Conservation (phyloP, 768 basidiomycete species). For the Pleurotus eryngii region DNA sequence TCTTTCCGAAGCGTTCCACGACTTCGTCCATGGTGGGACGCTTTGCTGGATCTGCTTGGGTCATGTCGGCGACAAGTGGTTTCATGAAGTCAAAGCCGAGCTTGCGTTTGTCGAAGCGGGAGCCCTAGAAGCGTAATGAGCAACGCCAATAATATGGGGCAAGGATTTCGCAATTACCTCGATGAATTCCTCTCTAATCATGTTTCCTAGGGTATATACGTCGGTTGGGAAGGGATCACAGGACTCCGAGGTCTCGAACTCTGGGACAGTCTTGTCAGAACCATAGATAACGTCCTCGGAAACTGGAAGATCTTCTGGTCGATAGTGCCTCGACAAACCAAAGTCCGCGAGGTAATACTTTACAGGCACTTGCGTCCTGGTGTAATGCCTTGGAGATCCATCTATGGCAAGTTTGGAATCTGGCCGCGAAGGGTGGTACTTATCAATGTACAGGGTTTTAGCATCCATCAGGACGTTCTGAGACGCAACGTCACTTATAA, state of each 20-base stretch:
- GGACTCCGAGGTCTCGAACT: slow-evolving; percentile 22
- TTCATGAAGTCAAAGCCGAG: slow-evolving; percentile 6
- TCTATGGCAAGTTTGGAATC: too few species aligned
- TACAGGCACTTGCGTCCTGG: slow-evolving; percentile 18
- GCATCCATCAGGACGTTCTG: too few species aligned
- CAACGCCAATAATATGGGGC: too few species aligned
- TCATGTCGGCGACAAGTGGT: slow-evolving; percentile 6
- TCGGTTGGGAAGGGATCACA: slow-evolving; percentile 32
- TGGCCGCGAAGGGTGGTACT: too few species aligned
- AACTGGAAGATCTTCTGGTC: slow-evolving; percentile 20
- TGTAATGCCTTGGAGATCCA: slow-evolving; percentile 7
- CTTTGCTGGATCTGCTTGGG: slow-evolving; percentile 1
- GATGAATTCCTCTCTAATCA: slow-evolving; percentile 16
- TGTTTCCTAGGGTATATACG: slow-evolving; percentile 32
- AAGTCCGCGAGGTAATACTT: slow-evolving; percentile 31
- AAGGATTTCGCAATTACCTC: too few species aligned
- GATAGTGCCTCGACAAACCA: slow-evolving; percentile 23
- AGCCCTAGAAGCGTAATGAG: too few species aligned
- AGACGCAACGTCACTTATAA: too few species aligned
- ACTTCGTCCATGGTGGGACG: slow-evolving; percentile 7
- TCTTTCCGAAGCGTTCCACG: slow-evolving; percentile 1
- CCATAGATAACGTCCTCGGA: slow-evolving; percentile 29
- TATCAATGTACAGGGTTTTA: too few species aligned
- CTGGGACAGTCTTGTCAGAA: slow-evolving; percentile 37
- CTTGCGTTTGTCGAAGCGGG: neutral